These are phyloP conservation scores for Pseudogymnoascus sp. DNA, from an alignment of 2,329 filamentous ascomycete species.

Conservation along the genomic window DNA sequence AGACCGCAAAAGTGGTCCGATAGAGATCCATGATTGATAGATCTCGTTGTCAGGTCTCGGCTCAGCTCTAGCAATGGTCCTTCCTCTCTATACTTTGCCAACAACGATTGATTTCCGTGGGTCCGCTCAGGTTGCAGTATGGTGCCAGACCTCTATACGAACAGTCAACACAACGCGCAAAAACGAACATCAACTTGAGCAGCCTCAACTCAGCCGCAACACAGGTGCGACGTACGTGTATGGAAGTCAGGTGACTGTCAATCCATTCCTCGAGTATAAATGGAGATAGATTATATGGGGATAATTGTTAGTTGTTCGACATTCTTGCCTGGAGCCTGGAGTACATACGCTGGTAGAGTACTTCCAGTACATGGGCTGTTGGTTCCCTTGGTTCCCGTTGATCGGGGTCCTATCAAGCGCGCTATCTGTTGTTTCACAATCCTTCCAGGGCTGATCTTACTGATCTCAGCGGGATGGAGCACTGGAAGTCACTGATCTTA, in stretches of 20 bases:
- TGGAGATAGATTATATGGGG: background rate
- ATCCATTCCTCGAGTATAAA: background rate
- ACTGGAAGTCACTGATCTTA: background rate
- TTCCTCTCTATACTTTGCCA: background rate
- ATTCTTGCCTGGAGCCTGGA: no score
- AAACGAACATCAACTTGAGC: background rate
- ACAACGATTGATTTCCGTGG: background rate
- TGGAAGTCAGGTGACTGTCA: background rate
- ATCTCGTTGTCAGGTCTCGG: background rate
- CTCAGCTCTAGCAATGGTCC: background rate
- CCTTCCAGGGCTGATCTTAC: background rate
- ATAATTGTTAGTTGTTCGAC: background rate
- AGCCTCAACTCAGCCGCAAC: background rate
- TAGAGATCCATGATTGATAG: background rate
- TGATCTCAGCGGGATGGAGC: background rate
- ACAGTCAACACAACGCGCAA: background rate
- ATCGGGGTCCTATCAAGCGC: constrained; percentile 1
- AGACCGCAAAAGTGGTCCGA: background rate
- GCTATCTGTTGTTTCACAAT: background rate
- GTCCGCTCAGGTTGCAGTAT: background rate
- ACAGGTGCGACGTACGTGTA: background rate
- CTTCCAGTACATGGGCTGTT: background rate
- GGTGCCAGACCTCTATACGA: background rate
- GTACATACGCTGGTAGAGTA: background rate
- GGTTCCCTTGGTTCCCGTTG: background rate